These are phyloP conservation scores for Fragaria ananassa DNA, from an alignment of 306 rosid genomes.

Conservation along the genomic window DNA sequence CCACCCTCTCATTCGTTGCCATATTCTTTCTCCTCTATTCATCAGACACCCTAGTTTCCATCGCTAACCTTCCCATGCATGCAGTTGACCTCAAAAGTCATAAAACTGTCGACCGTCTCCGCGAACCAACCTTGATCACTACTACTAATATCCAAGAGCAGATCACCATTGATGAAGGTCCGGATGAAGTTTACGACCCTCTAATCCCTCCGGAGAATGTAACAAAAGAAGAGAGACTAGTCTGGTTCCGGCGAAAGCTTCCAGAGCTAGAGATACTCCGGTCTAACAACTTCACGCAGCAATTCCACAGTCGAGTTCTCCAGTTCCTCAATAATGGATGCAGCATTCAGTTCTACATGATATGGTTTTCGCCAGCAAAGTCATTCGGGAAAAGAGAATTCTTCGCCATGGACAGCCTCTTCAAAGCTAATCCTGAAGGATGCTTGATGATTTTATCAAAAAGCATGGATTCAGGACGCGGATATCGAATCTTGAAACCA, in stretches of 20 bases:
- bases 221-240: neutral
- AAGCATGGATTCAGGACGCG: neutral
- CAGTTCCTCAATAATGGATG: neutral
- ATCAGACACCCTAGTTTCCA: neutral
- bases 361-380: neutral
- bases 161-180: neutral
- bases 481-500: neutral
- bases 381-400: neutral
- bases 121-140: neutral
- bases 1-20: conserved; percentile 25
- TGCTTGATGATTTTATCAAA: neutral
- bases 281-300: neutral
- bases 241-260: neutral
- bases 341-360: neutral
- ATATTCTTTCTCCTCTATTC: conserved; percentile 32
- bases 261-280: neutral
- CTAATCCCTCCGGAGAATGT: neutral
- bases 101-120: neutral
- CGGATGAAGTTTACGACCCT: neutral
- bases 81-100: neutral
- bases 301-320: neutral
- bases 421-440: neutral
- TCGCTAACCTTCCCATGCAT: neutral
- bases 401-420: neutral
- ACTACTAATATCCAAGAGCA: neutral